A percentile compares a stretch with the other conserved stretches of the same genome.
These are phyloP conservation scores for Lipomyces mesembrius DNA, from an alignment of 805 yeast species.

Conservation along the genomic window DNA sequence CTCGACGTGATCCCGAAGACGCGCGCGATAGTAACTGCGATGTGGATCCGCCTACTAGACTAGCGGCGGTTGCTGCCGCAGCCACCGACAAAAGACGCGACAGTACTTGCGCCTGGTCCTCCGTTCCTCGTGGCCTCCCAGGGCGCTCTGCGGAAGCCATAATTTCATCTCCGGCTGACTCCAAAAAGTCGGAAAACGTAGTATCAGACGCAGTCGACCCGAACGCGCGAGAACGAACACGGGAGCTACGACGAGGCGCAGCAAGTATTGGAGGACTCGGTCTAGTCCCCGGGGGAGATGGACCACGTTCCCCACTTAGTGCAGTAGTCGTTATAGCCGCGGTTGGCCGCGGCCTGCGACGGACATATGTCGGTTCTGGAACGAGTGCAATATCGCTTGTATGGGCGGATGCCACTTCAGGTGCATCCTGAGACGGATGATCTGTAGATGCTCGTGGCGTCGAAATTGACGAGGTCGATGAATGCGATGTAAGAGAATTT, in stretches of 20 bases:
- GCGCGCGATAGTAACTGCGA: slow-evolving; percentile 34
- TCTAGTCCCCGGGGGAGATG: slow-evolving; percentile 1
- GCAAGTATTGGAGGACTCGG: slow-evolving; percentile 6
- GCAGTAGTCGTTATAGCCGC: slow-evolving; percentile 22
- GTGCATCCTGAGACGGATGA: background rate
- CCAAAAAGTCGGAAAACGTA: slow-evolving; percentile 1
- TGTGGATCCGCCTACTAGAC: slow-evolving; percentile 46
- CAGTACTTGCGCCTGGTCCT: slow-evolving; percentile 51
- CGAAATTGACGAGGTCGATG: background rate
- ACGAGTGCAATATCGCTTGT: slow-evolving; percentile 16
- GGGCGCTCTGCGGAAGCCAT: background rate
- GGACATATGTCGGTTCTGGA: slow-evolving; percentile 35
- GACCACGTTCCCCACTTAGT: slow-evolving; percentile 15
- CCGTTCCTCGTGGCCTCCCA: slow-evolving; percentile 32
- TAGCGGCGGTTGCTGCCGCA: slow-evolving; percentile 52
- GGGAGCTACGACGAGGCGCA: slow-evolving; percentile 1
- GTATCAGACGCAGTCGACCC: slow-evolving; percentile 2
- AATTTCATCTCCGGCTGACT: slow-evolving; percentile 2
- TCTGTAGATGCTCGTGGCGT: slow-evolving; percentile 4
- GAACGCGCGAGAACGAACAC: slow-evolving; percentile 12
- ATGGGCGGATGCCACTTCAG: slow-evolving; percentile 1
- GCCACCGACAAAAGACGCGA: slow-evolving; percentile 53
- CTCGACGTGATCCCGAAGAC: slow-evolving; percentile 16
- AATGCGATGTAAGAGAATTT: slow-evolving; percentile 13
- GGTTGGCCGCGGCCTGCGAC: slow-evolving; percentile 32